Evolutionary conservation across 495 filamentous ascomycete genomes (phyloP), one percentile per base, ranked within the genome.

Genomic region (Xylaria nigripes): DNA sequence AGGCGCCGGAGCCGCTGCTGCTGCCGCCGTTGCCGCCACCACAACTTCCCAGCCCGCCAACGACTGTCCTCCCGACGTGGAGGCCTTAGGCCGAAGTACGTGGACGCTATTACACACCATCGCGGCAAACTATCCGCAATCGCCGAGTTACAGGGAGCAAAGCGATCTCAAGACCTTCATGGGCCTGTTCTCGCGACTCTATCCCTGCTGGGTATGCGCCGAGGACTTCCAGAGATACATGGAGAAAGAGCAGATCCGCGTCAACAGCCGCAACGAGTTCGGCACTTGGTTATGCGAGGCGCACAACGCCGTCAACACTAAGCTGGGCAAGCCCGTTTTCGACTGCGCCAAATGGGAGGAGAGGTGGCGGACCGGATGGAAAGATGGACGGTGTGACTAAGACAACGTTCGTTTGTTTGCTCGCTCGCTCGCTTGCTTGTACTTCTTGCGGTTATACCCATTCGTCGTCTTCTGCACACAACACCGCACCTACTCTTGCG

Each of bases 21-120:
- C 69, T 3, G 50, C 59, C 21, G 54, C 46, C 0, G 54, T 56
- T 15, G 60, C 67, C 9, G 56, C 68, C 22, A 63, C 70, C 29
- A 48, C 70, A 5, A 61, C 64, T n/a, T 59, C 69, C 29, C 48
- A 55, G 24, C 34, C 61, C 15, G 56, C 61, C 0, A 57, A 69
- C 40, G 83, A 83, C 65, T 89, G 86, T 54, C 82, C 91, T 2
- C 79, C 92, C 21, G 86, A 97, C 62, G 89, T 95, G 59, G 90
- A 94, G 63, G 65, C 71, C 4, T 82, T 98, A 27, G 93, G 93
- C 56, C 86, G 87, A 54, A 80, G 80, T 55, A 85, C 89, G 24
- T 98, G 93, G 93, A 98, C 90, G 1, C 78, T 98, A 19, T 80
- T 97, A 0, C 93, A 98, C 71, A 83, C 87, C 0, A 86, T 98